These are phyloP conservation scores for Cladophialophora chaetospira DNA, from an alignment of 2,329 filamentous ascomycete genomes.

Conservation along the genomic window DNA sequence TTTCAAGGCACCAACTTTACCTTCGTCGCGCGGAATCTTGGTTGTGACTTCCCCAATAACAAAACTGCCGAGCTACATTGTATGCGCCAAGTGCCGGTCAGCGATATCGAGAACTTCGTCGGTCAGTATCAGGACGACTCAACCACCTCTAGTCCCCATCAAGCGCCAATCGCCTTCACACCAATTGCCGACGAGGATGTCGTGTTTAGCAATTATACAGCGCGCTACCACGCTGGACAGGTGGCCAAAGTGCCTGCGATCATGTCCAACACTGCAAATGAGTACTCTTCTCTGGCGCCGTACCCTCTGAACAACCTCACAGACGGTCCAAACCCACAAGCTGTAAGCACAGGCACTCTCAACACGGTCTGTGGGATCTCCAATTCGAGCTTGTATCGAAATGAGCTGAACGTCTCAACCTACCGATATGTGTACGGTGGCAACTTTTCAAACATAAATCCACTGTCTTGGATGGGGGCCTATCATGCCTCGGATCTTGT, in stretches of 20 bases:
- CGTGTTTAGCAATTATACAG: constrained; percentile 37
- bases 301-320: constrained; percentile 6
- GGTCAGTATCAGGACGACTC: constrained; percentile 31
- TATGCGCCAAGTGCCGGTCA: constrained; percentile 35
- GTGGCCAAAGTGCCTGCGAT: constrained; percentile 30
- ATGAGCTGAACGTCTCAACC: constrained; percentile 37
- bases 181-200: constrained; percentile 34
- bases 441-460: constrained; percentile 47
- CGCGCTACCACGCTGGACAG: constrained; percentile 25
- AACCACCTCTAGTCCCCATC: constrained; percentile 4
- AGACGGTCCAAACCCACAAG: constrained; percentile 3
- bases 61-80: constrained; percentile 35
- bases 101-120: constrained; percentile 36
- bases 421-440: constrained; percentile 47
- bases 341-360: constrained; percentile 3
- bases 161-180: constrained; percentile 29
- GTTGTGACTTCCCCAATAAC: constrained; percentile 33
- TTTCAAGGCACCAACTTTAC: constrained; percentile 35
- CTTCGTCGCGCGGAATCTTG: constrained; percentile 36
- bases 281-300: constrained; percentile 4
- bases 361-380: constrained; percentile 8
- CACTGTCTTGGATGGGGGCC: constrained; percentile 45
- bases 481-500: background rate
- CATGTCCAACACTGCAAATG: constrained; percentile 6
- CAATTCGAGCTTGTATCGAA: constrained; percentile 5